phyloP scores from a whole-genome alignment of 2,329 filamentous ascomycete species.

The Aureobasidium namibiae region DNA sequence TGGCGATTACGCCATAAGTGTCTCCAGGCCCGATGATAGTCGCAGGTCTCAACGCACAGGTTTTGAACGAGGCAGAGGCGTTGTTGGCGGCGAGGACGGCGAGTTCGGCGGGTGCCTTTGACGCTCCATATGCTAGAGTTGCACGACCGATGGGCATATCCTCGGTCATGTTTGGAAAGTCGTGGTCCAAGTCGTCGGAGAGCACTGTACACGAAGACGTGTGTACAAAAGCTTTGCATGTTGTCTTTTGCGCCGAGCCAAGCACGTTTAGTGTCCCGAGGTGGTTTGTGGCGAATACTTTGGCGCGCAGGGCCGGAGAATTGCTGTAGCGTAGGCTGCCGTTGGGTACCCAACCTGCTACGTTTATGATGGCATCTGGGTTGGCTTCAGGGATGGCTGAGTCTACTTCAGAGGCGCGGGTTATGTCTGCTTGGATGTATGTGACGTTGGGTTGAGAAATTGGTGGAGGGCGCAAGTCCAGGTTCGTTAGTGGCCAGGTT shows the following conservation, averaged over 20 bases:
- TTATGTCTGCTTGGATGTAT: slow-evolving; percentile 34
- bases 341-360: slow-evolving; percentile 50
- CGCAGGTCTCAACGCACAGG: slow-evolving; percentile 73
- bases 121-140: slow-evolving; percentile 74
- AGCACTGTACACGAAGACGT: slow-evolving; percentile 85
- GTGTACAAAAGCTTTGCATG: slow-evolving; percentile 77
- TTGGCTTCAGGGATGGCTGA: slow-evolving; percentile 51
- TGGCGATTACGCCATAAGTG: slow-evolving; percentile 58
- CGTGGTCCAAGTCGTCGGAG: slow-evolving; percentile 63
- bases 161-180: slow-evolving; percentile 81
- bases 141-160: slow-evolving; percentile 68
- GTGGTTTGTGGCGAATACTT: slow-evolving; percentile 78
- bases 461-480: slow-evolving; percentile 32
- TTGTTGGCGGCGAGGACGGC: slow-evolving; percentile 69
- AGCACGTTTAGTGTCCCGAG: slow-evolving; percentile 75
- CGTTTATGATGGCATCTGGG: slow-evolving; percentile 85
- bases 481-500: slow-evolving; percentile 31
- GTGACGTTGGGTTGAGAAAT: slow-evolving; percentile 18
- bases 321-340: slow-evolving; percentile 33
- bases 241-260: slow-evolving; percentile 55
- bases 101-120: slow-evolving; percentile 78
- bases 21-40: slow-evolving; percentile 91
- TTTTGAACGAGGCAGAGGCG: slow-evolving; percentile 58
- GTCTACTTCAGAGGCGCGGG: slow-evolving; percentile 26
- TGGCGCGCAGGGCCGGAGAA: slow-evolving; percentile 35